Conservation (phyloP, 148 eudicot genomes). For the Chenopodium quinoa region DNA sequence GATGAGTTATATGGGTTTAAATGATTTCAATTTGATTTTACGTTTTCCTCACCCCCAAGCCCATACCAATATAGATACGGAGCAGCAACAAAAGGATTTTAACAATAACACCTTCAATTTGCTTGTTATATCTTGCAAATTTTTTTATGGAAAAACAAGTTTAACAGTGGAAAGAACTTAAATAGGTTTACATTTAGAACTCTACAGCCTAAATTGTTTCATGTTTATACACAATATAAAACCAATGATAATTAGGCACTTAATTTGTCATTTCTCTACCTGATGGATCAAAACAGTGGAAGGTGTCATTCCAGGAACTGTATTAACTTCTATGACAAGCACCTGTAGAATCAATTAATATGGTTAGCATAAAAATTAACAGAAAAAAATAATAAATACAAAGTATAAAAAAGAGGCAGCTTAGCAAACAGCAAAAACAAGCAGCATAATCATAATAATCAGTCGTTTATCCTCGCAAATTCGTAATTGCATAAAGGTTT, state of each 20-base stretch:
- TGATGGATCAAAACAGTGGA: constrained; percentile 93
- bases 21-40: too few species aligned
- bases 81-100: neutral
- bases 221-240: neutral
- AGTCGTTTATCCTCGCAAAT: too few species aligned
- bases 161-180: neutral
- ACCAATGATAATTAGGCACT: neutral
- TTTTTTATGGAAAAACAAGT: neutral
- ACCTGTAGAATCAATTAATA: constrained; percentile 45
- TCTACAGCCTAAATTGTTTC: neutral
- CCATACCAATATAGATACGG: neutral
- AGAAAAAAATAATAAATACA: neutral
- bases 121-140: neutral
- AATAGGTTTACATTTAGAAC: neutral
- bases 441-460: too few species aligned
- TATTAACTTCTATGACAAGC: constrained; percentile 82
- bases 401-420: too few species aligned
- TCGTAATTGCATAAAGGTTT: too few species aligned
- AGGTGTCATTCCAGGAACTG: constrained; percentile 97
- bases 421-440: too few species aligned
- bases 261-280: constrained; percentile 39
- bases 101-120: neutral
- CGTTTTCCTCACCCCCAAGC: neutral
- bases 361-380: neutral
- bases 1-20: too few species aligned